These are phyloP conservation scores for Brasenia schreberi DNA, from an alignment of 164 flowering plant genomes.

Conservation along the genomic window DNA sequence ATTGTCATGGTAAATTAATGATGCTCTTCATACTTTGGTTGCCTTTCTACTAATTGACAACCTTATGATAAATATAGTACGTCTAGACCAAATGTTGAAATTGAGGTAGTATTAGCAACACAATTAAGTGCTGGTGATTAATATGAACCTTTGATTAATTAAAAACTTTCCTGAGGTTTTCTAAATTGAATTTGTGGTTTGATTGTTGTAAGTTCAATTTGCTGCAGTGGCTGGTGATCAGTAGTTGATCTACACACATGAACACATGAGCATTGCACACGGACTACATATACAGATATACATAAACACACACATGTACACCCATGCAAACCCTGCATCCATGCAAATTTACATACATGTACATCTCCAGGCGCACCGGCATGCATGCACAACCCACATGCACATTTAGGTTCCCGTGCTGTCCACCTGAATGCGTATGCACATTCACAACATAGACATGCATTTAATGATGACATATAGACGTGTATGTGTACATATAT, in stretches of 20 bases:
- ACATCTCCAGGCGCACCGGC: not conserved
- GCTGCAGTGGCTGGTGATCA: not conserved
- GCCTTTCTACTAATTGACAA: not conserved
- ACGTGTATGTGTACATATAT: no score
- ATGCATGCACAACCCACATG: no score
- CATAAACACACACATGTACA: not conserved
- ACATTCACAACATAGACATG: no score
- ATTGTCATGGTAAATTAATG: slow-evolving; percentile 66
- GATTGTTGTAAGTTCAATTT: not conserved
- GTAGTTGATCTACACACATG: not conserved
- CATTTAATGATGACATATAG: no score
- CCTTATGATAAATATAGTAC: not conserved
- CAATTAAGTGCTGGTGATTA: no score
- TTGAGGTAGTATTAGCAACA: not conserved
- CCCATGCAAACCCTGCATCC: not conserved
- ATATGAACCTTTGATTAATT: not conserved
- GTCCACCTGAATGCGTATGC: no score
- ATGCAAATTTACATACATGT: not conserved
- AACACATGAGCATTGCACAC: not conserved
- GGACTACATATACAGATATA: not conserved
- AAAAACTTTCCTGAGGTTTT: not conserved
- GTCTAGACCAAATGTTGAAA: not conserved
- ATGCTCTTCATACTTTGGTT: not conserved
- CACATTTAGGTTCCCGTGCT: no score
- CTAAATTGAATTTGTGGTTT: not conserved